phyloP scores from a whole-genome alignment of 2,329 filamentous ascomycete species.

The Pyrenochaeta sp. region DNA sequence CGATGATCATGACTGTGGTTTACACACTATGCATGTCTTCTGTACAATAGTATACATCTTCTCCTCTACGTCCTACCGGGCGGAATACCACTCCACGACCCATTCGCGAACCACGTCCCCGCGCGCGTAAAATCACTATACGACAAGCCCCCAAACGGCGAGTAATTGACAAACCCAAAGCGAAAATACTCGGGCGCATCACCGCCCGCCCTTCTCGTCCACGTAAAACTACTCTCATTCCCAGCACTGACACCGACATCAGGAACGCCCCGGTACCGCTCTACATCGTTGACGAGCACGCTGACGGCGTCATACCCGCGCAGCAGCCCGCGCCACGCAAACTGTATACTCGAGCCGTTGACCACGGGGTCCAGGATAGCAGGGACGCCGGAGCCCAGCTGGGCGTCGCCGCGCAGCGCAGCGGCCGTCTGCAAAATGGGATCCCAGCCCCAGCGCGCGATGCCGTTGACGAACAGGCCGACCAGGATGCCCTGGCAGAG shows the following conservation, averaged over 20 bases:
- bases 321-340: slow-evolving; percentile 53
- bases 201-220: slow-evolving; percentile 57
- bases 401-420: slow-evolving; percentile 66
- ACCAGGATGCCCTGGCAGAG: slow-evolving; percentile 89
- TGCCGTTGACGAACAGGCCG: slow-evolving; percentile 91
- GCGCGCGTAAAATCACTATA: slow-evolving; percentile 46
- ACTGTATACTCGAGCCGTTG: slow-evolving; percentile 56
- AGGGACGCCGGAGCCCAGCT: slow-evolving; percentile 66
- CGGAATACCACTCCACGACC: slow-evolving; percentile 38
- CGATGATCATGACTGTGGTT: too few species aligned
- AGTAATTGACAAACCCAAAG: slow-evolving; percentile 43
- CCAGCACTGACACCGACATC: too few species aligned
- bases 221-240: slow-evolving; percentile 63
- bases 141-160: slow-evolving; percentile 34
- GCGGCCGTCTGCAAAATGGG: slow-evolving; percentile 82
- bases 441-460: slow-evolving; percentile 93
- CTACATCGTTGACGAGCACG: slow-evolving; percentile 85
- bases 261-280: slow-evolving; percentile 73
- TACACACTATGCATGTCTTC: too few species aligned
- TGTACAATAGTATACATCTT: too few species aligned
- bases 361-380: slow-evolving; percentile 43
- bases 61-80: slow-evolving; percentile 16
- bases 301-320: slow-evolving; percentile 75
- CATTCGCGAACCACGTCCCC: slow-evolving; percentile 41
- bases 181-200: slow-evolving; percentile 43